Evolutionary conservation across 306 rosid genomes (phyloP), one percentile per base, ranked within the genome.

Genomic region (Quercus wislizeni): DNA sequence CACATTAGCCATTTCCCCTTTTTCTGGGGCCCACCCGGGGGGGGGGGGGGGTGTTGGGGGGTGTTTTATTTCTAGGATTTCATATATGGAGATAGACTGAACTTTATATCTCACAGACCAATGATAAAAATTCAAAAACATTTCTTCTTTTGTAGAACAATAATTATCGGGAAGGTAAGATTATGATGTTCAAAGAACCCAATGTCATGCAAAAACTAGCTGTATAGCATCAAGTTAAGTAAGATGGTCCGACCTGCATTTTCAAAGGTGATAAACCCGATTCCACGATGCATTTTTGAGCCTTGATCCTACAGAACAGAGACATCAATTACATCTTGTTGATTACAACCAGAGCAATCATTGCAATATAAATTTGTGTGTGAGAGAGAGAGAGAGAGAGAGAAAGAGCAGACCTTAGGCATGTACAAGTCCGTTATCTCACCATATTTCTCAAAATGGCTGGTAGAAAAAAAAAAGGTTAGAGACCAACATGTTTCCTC

Each of bases 391-490:
- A 33, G 71, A 65, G 51, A 65, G 51, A 30, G 49, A 31, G 49
- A 73, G 67, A 75, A 71, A 75, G 59, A 69, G 56, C 76, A 78
- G 78, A 96, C 99, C 99, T 96, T 96, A 5, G 99, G 99, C 99
- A 96, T 93, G 89, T 91, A 96, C 30, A 96, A 80, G 88, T 96
- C 98, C 25, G 96, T 91, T 81, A 96, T 96, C 8, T 96, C 97
- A n/a, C 99, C 99, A 84, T 93, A 96, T 75, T 86, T 92, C 94
- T 92, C 99, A 89, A 96, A 96, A 88, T 96, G 94, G 76, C 99
- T 96, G 97, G 46, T 41, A 41, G 12, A 84, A 83, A 81, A 31
- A 54, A 52, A 65, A 17, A 27, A 73, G 18, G 25, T 63, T 38
- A 71, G 20, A 76, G 73, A 67, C 43, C 35, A 76, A 20, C 41